A percentile compares a stretch with the other conserved stretches of the same genome.
Evolutionary conservation across 1,284 basidiomycete species (phyloP).

Genomic region (Omphalotus olearius): DNA sequence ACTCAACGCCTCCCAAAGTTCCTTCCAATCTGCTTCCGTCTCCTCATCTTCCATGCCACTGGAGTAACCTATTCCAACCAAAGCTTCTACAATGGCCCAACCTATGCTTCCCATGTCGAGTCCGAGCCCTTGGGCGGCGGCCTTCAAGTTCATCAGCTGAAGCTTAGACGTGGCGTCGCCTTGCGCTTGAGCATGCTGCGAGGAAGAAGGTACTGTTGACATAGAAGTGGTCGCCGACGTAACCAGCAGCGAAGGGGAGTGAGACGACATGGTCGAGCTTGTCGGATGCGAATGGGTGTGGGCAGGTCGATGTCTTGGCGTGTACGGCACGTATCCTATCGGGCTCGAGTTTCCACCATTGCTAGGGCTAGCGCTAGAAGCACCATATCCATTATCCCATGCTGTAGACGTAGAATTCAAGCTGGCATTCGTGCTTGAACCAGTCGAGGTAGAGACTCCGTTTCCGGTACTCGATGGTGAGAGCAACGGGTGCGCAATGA

Average conservation of each 20-base stretch:
- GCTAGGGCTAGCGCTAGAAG: background rate
- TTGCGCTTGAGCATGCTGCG: conserved; percentile 33
- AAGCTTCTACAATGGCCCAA: conserved; percentile 80
- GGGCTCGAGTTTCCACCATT: conserved; percentile 6
- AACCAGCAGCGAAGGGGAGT: conserved; percentile 25
- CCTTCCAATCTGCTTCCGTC: conserved; percentile 63
- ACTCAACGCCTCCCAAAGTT: conserved; percentile 65
- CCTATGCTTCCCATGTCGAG: conserved; percentile 69
- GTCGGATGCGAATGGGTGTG: conserved; percentile 32
- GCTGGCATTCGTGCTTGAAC: background rate
- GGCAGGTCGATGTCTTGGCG: conserved; percentile 41
- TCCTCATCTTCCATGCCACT: conserved; percentile 42
- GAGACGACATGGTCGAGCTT: conserved; percentile 34
- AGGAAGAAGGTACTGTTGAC: conserved; percentile 28
- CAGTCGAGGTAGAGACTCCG: background rate
- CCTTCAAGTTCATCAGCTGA: conserved; percentile 78
- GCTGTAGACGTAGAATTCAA: conserved; percentile 7
- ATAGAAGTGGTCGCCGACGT: conserved; percentile 37
- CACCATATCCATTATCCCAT: conserved; percentile 13
- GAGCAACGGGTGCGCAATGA: conserved; percentile 61
- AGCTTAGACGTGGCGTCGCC: conserved; percentile 59
- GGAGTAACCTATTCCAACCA: conserved; percentile 39
- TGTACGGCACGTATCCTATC: conserved; percentile 39
- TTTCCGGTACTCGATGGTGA: conserved; percentile 28
- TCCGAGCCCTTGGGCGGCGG: conserved; percentile 73